Evolutionary conservation across 345 rosid species (phyloP), one percentile per base, ranked within the genome.

Genomic region (Eucalyptus rudis): DNA sequence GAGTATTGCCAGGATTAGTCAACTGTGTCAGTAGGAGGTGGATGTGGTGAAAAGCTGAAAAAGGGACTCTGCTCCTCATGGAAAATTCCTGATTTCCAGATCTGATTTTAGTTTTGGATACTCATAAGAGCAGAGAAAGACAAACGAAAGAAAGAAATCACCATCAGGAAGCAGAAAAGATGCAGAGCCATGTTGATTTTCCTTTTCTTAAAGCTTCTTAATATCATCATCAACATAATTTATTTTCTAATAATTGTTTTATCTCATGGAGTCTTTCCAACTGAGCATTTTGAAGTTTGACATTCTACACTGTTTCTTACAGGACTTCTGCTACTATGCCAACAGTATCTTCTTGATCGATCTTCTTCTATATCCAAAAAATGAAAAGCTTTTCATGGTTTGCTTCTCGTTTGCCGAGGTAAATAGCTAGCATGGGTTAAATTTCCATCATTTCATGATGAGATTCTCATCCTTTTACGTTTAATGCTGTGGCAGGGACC

Each of bases 351-450:
- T 97, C 95, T 93, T 96, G 97, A 90, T 97, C 59, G 94, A 95
- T 88, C 98, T 96, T 89, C 97, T 97, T 91, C 88, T 97, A 8
- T 95, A 94, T 91, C 97, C 99, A 29, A 95, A 91, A 90, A 93
- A 95, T 89, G 99, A 96, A 91, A 97, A 96, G 95, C 93, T 97
- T 88, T 97, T 96, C 93, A 93, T 97, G 99, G 96, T 96, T 91
- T 97, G 99, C 95, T 96, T 96, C 92, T 95, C 99, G 36, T 97
- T 97, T 94, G 97, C 99, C 3, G 99, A 97, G 96, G 99, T 97
- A 76, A 76, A 20, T 5, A 76, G 83, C 5, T 76, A 76, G 83
- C 27, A 36, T 40, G 83, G 83, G 8, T n/a, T 76, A 76, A 68
- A 40, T 76, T 29, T 76, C 3, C 0, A 0, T 40, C 9, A 2